Base-by-base conservation (phyloP, 257 asterid genomes). In the Solanum peruvianum region DNA sequence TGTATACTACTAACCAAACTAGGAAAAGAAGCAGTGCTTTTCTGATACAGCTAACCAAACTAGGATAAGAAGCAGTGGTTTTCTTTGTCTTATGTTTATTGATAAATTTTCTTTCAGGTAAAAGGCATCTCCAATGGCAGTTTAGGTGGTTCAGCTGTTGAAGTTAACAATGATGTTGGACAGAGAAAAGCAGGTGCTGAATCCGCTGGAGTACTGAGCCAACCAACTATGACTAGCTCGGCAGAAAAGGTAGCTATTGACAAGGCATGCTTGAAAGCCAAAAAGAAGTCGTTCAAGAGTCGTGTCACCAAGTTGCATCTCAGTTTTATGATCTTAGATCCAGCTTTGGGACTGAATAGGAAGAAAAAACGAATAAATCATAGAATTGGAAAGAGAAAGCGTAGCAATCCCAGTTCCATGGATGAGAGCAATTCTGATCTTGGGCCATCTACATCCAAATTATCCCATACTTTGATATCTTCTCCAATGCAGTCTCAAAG, bases 241-340 rank as follows among this genome's bases (percentile, higher is more conserved):
- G 69, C 77, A 23, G 33, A 31, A 67, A 88, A 66, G 84, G 86
- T 67, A 88, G 58, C 89, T 41, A 83, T 82, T 85, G 89, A 78
- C 45, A 89, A 84, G 75, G 86, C 69, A 52, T 87, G 58, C 42
- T 89, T 85, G 83, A 90, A 85, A 85, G 90, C 87, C 29, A 93
- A 90, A 80, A 89, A 85, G 89, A 93, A 91, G 92, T 92, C 84
- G 73, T 86, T 89, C 80, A 94, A 91, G 88, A 78, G 70, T 88
- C 93, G 86, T 8, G 82, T 88, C 75, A 86, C 89, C 77, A 84
- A 80, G 69, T 87, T 86, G 91, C 89, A 89, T 8, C 92, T 94
- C 83, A 92, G 98, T 92, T 92, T 95, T 91, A 88, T 95, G 84
- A 88, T 97, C 86, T 92, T 95, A 62, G 92, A 95, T 82, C 90